phyloP scores from a whole-genome alignment of 768 basidiomycete species.

The Russula sp. region DNA sequence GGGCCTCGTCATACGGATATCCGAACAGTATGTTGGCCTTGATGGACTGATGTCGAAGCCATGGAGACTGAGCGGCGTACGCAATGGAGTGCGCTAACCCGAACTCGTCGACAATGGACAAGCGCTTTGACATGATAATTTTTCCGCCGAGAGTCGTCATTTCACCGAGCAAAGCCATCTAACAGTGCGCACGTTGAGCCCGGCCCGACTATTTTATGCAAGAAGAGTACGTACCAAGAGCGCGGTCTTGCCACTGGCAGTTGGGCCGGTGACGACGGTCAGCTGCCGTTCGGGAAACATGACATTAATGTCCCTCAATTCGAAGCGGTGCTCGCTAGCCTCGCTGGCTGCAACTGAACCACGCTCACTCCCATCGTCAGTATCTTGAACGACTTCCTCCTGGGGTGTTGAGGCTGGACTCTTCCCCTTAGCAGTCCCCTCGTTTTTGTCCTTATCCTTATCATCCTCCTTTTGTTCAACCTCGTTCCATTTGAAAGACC shows the following conservation, averaged over 20 bases:
- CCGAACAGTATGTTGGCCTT: slow-evolving; percentile 61
- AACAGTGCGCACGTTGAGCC: not conserved
- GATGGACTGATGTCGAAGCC: slow-evolving; percentile 44
- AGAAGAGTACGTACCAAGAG: slow-evolving; percentile 45
- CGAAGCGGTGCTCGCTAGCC: slow-evolving; percentile 47
- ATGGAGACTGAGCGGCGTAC: slow-evolving; percentile 47
- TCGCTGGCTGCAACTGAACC: slow-evolving; percentile 20
- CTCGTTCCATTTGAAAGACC: slow-evolving; percentile 53
- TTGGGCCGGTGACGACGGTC: slow-evolving; percentile 70
- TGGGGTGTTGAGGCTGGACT: slow-evolving; percentile 3
- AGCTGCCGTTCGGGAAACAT: slow-evolving; percentile 68
- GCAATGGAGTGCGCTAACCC: slow-evolving; percentile 50
- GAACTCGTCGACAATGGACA: slow-evolving; percentile 50
- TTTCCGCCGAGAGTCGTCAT: slow-evolving; percentile 53
- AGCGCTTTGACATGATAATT: slow-evolving; percentile 62
- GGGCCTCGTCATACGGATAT: slow-evolving; percentile 50
- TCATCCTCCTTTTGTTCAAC: slow-evolving; percentile 34
- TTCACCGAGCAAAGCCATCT: slow-evolving; percentile 72
- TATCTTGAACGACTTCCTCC: slow-evolving; percentile 18
- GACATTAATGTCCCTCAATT: slow-evolving; percentile 59
- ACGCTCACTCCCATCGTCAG: slow-evolving; percentile 26
- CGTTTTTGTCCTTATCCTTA: slow-evolving; percentile 26
- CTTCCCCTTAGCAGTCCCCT: slow-evolving; percentile 21
- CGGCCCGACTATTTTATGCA: not conserved
- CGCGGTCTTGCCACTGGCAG: slow-evolving; percentile 80